phyloP scores from a whole-genome alignment of 768 basidiomycete genomes.

The Bullera alba region DNA sequence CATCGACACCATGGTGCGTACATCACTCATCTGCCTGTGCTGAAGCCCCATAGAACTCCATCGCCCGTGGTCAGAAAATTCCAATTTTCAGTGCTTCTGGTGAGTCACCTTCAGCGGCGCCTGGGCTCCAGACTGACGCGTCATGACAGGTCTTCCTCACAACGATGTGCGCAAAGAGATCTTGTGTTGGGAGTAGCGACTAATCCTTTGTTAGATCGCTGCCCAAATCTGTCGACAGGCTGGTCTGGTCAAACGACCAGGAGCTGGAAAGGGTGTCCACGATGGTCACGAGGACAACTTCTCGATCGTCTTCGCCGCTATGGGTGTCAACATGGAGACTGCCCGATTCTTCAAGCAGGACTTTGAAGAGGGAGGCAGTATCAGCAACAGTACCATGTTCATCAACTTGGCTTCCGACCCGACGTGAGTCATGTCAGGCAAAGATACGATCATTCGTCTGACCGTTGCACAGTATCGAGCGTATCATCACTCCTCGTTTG shows the following conservation, averaged over 20 bases:
- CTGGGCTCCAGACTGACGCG: slow-evolving; percentile 35
- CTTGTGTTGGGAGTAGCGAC: slow-evolving; percentile 2
- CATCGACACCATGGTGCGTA: slow-evolving; percentile 46
- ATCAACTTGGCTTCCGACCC: slow-evolving; percentile 98
- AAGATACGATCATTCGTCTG: neutral
- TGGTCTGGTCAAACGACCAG: slow-evolving; percentile 86
- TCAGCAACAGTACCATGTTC: slow-evolving; percentile 96
- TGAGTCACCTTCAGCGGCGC: neutral
- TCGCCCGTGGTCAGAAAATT: slow-evolving; percentile 99
- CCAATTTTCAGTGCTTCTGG: slow-evolving; percentile 97
- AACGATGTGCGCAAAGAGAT: slow-evolving; percentile 65
- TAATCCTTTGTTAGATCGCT: slow-evolving; percentile 63
- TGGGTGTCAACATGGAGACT: slow-evolving; percentile 99
- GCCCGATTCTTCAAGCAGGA: slow-evolving; percentile 99
- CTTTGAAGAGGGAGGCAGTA: slow-evolving; percentile 95
- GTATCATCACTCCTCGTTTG: slow-evolving; percentile 97
- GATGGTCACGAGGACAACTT: slow-evolving; percentile 99
- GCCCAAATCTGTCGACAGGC: slow-evolving; percentile 99
- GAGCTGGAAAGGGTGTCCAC: slow-evolving; percentile 80
- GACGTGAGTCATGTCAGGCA: slow-evolving; percentile 50
- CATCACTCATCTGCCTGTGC: neutral
- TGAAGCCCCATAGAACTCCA: slow-evolving; percentile 56
- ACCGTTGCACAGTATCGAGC: slow-evolving; percentile 63
- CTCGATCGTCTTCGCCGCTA: slow-evolving; percentile 98
- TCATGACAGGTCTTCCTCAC: slow-evolving; percentile 96